Evolutionary conservation across 2,329 filamentous ascomycete genomes (phyloP).

Genomic region (Ophiobolus disseminans): DNA sequence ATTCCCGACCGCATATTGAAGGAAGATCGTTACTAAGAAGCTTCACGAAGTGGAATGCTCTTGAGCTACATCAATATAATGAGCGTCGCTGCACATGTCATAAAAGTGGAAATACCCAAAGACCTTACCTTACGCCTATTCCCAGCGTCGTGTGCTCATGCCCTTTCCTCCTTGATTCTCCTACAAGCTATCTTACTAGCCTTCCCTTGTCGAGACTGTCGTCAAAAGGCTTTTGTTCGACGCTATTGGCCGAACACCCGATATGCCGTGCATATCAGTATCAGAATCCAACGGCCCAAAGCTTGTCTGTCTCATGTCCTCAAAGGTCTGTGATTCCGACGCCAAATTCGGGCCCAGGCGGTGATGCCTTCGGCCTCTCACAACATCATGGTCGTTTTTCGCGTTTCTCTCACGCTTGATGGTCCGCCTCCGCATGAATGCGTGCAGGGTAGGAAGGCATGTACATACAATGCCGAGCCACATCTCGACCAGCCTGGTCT

Average conservation of each 20-base stretch:
- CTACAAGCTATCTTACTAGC: not conserved
- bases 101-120: no score
- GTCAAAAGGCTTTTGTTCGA: constrained; percentile 18
- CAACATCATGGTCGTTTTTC: not conserved
- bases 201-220: constrained; percentile 7
- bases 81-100: no score
- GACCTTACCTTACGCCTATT: not conserved
- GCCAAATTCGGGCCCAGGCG: not conserved
- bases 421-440: constrained; percentile 5
- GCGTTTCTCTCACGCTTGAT: not conserved
- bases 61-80: no score
- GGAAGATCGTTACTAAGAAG: no score
- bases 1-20: no score
- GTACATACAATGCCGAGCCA: constrained; percentile 26
- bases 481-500: constrained; percentile 17
- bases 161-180: not conserved
- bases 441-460: constrained; percentile 20
- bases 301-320: not conserved
- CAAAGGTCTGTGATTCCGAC: not conserved
- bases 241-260: constrained; percentile 5
- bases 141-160: no score
- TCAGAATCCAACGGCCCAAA: constrained; percentile 11
- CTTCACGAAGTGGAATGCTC: no score
- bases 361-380: constrained; percentile 13
- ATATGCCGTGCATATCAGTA: not conserved